These are phyloP conservation scores for Lachnellula subtilissima DNA, from an alignment of 2,329 filamentous ascomycete genomes.

Conservation along the genomic window DNA sequence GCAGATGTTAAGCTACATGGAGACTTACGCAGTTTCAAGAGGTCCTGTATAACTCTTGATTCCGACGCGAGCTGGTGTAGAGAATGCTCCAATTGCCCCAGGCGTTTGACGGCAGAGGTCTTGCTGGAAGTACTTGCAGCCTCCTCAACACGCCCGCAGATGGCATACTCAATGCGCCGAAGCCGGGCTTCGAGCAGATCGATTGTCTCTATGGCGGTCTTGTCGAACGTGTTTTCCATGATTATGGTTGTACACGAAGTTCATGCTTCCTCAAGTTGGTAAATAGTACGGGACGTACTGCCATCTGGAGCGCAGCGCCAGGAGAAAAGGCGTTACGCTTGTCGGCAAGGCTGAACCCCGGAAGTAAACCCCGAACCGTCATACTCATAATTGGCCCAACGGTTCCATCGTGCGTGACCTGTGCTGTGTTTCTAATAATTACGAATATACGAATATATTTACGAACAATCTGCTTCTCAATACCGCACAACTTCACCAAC, in stretches of 20 bases:
- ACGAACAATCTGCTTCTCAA: neutral
- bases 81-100: slow-evolving; percentile 20
- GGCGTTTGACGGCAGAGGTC: slow-evolving; percentile 12
- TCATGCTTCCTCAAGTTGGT: neutral
- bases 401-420: neutral
- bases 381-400: too few species aligned
- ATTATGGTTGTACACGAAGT: neutral
- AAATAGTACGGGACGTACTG: neutral
- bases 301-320: neutral
- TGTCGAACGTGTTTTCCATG: slow-evolving; percentile 30
- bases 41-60: slow-evolving; percentile 29
- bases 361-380: too few species aligned
- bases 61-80: slow-evolving; percentile 20
- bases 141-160: slow-evolving; percentile 20
- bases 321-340: neutral
- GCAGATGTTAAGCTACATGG: neutral
- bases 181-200: slow-evolving; percentile 30
- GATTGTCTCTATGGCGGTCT: slow-evolving; percentile 30
- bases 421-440: neutral
- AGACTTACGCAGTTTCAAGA: slow-evolving; percentile 30
- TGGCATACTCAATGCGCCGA: slow-evolving; percentile 28
- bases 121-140: slow-evolving; percentile 3
- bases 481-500: neutral
- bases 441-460: neutral
- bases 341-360: too few species aligned